Conservation (phyloP, 345 rosid species). For the Moringa oleifera region DNA sequence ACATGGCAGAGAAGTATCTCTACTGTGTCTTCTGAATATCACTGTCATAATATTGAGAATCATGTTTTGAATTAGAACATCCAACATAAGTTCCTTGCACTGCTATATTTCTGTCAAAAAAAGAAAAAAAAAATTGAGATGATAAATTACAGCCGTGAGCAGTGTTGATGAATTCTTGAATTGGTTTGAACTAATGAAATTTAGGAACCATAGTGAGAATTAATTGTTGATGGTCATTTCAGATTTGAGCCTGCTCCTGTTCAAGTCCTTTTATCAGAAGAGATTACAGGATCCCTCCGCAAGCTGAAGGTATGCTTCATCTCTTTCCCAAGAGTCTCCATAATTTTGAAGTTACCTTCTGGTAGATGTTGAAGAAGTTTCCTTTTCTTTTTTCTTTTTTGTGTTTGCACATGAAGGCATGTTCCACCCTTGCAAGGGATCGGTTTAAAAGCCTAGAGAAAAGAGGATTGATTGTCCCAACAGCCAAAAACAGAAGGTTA, state of each 20-base stretch:
- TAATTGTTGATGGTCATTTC: slow-evolving; percentile 6
- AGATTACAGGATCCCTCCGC: slow-evolving; percentile 87
- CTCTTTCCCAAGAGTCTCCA: slow-evolving; percentile 6
- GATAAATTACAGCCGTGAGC: too few relatives aligned
- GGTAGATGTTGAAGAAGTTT: background rate
- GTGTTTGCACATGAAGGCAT: slow-evolving; percentile 41
- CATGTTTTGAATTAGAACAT: background rate
- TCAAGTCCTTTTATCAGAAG: slow-evolving; percentile 87
- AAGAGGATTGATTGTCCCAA: slow-evolving; percentile 76
- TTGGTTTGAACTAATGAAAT: background rate
- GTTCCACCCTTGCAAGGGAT: slow-evolving; percentile 81
- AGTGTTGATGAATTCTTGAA: too few relatives aligned
- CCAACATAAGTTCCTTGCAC: background rate
- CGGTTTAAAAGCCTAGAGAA: slow-evolving; percentile 88
- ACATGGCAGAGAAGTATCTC: background rate
- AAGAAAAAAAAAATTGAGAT: too few relatives aligned
- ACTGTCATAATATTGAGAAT: background rate
- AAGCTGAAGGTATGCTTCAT: slow-evolving; percentile 56
- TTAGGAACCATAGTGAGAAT: background rate
- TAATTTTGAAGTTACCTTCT: background rate
- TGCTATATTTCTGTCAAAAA: background rate
- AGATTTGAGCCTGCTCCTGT: slow-evolving; percentile 81
- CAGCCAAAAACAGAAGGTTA: slow-evolving; percentile 56
- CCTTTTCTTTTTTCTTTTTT: background rate
- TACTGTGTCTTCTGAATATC: background rate